Percentiles rank a stretch among this genome's conserved stretches.
These are phyloP conservation scores for Glycine tomentella DNA, from an alignment of 306 rosid species.

Conservation along the genomic window DNA sequence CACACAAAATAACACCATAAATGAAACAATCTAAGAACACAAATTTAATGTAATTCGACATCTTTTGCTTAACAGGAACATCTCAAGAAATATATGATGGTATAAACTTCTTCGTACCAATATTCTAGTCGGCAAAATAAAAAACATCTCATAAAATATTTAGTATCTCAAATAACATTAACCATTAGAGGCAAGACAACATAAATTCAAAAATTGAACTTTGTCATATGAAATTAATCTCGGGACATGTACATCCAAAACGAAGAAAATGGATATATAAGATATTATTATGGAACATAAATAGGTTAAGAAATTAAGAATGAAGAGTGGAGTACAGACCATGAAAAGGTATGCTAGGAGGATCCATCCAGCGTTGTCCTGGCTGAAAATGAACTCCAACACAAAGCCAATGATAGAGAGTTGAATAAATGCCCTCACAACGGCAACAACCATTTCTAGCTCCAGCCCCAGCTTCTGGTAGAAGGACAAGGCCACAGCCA, in stretches of 20 bases:
- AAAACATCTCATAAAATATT: too few species aligned
- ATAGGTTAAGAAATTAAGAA: not conserved
- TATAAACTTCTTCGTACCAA: too few species aligned
- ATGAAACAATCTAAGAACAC: too few species aligned
- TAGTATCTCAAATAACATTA: too few species aligned
- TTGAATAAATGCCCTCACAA: conserved; percentile 81
- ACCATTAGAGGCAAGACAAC: too few species aligned
- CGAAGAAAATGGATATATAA: too few species aligned
- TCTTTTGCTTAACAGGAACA: too few species aligned
- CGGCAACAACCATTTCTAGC: conserved; percentile 73
- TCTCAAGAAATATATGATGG: too few species aligned
- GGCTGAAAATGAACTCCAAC: conserved; percentile 83
- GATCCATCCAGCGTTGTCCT: conserved; percentile 73
- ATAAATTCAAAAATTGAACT: not conserved
- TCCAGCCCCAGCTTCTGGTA: conserved; percentile 77
- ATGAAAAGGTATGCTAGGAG: conserved; percentile 89
- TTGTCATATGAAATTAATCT: not conserved
- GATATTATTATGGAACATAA: not conserved
- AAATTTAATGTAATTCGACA: too few species aligned
- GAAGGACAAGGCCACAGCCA: conserved; percentile 72
- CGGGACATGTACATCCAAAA: too few species aligned
- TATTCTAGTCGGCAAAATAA: too few species aligned
- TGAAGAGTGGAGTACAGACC: conserved; percentile 50
- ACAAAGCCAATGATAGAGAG: conserved; percentile 93
- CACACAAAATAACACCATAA: too few species aligned